Conservation (phyloP, 1,284 basidiomycete genomes). For the Nidula niveotomentosa region DNA sequence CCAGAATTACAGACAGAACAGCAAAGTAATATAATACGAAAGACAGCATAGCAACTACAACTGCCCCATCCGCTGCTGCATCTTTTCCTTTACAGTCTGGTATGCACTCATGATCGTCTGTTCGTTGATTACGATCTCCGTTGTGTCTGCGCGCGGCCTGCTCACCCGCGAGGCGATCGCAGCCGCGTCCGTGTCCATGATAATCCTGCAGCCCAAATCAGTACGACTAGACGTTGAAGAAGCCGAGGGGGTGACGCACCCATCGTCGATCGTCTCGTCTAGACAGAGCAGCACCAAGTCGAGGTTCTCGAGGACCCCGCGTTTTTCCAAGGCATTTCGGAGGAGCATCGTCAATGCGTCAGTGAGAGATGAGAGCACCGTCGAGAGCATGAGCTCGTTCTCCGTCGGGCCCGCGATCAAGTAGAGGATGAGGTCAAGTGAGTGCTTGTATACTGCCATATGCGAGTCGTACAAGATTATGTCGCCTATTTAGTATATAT, state of each 20-base stretch:
- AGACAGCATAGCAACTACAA: constrained; percentile 26
- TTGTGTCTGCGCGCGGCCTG: constrained; percentile 89
- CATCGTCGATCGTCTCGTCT: constrained; percentile 98
- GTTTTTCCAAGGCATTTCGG: constrained; percentile 93
- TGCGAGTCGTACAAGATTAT: constrained; percentile 93
- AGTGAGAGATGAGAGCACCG: constrained; percentile 81
- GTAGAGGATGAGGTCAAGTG: constrained; percentile 95
- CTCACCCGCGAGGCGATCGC: constrained; percentile 96
- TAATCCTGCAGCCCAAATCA: constrained; percentile 63
- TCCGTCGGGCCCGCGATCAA: constrained; percentile 87
- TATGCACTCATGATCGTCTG: constrained; percentile 93
- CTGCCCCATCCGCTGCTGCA: constrained; percentile 56
- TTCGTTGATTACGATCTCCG: constrained; percentile 99
- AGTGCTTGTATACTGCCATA: constrained; percentile 92
- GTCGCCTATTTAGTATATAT: constrained; percentile 65
- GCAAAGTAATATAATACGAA: no score
- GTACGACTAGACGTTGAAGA: constrained; percentile 2
- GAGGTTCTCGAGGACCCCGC: constrained; percentile 92
- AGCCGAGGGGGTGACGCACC: constrained; percentile 51
- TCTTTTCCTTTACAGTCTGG: constrained; percentile 83
- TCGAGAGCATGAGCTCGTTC: constrained; percentile 96
- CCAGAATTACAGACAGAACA: no score
- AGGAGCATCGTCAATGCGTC: constrained; percentile 88
- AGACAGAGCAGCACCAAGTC: constrained; percentile 92
- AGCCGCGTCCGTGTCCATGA: constrained; percentile 95